A percentile compares a stretch with the other conserved stretches of the same genome.
These are phyloP conservation scores for Talaromyces sp. DNA, from an alignment of 2,329 filamentous ascomycete genomes.

Conservation along the genomic window DNA sequence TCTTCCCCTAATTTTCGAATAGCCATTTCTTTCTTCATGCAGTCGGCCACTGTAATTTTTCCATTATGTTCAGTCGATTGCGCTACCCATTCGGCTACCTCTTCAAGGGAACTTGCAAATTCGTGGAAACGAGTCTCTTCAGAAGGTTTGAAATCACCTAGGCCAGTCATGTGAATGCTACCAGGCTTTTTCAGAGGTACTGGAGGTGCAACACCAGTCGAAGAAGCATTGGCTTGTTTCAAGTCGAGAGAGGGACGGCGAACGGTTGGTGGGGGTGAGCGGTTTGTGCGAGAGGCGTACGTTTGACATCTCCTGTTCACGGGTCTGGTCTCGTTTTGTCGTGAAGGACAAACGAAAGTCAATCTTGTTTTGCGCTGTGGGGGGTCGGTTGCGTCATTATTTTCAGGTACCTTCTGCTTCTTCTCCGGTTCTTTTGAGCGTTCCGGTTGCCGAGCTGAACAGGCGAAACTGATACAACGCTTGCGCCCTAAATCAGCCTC, in stretches of 20 bases:
- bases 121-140: conserved; percentile 66
- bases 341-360: conserved; percentile 45
- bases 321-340: conserved; percentile 26
- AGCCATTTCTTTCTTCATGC: conserved; percentile 79
- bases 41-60: conserved; percentile 84
- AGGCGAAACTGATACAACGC: conserved; percentile 89
- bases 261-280: conserved; percentile 38
- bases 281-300: conserved; percentile 27
- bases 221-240: not conserved
- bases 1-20: conserved; percentile 83
- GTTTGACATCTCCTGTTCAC: conserved; percentile 22
- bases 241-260: conserved; percentile 26
- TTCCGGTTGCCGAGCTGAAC: conserved; percentile 57
- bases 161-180: conserved; percentile 31
- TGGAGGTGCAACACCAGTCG: conserved; percentile 12
- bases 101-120: conserved; percentile 75
- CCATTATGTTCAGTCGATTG: conserved; percentile 59
- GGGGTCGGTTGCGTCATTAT: conserved; percentile 23
- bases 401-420: conserved; percentile 18
- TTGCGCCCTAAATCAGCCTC: conserved; percentile 68
- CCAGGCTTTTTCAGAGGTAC: conserved; percentile 17
- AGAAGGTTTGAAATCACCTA: conserved; percentile 38
- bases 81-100: conserved; percentile 89
- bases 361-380: conserved; percentile 42
- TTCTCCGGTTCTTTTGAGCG: conserved; percentile 28